Evolutionary conservation across 2,329 filamentous ascomycete genomes (phyloP).

Genomic region (Aureobasidium namibiae): DNA sequence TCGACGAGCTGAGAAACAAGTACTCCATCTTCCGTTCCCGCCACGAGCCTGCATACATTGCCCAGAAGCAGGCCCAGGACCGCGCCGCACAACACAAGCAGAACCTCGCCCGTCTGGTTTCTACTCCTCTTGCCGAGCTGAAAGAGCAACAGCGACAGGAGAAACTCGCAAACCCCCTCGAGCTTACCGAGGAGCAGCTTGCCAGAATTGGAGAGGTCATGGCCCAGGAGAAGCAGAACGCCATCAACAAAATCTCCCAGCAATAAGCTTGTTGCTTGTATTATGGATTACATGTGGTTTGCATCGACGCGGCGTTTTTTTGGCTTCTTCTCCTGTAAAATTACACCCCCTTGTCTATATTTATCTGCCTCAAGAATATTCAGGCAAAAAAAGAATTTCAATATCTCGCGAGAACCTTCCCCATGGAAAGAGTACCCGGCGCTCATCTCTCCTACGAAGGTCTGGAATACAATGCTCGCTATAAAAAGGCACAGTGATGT

Average conservation of each 20-base stretch:
- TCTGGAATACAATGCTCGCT: too few relatives aligned
- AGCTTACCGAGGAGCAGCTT: conserved; percentile 31
- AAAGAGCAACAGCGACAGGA: conserved; percentile 30
- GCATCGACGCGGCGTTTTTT: conserved; percentile 9
- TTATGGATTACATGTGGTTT: conserved; percentile 7
- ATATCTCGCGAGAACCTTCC: neutral
- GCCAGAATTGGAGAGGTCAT: conserved; percentile 36
- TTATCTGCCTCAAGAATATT: neutral
- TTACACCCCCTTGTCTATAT: neutral
- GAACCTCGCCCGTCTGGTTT: conserved; percentile 31
- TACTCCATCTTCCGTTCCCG: conserved; percentile 75
- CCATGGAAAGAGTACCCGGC: too few relatives aligned
- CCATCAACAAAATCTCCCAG: neutral
- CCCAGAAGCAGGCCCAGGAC: conserved; percentile 51
- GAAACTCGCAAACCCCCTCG: conserved; percentile 28
- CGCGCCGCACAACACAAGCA: conserved; percentile 35
- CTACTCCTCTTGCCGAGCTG: conserved; percentile 40
- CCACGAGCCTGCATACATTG: conserved; percentile 67
- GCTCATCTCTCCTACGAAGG: too few relatives aligned
- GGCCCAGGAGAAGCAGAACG: conserved; percentile 14
- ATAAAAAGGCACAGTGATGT: too few relatives aligned
- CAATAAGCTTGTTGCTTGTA: conserved; percentile 4
- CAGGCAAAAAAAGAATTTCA: neutral
- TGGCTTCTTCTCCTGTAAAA: conserved; percentile 5
- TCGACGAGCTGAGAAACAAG: conserved; percentile 79